These are phyloP conservation scores for Neurospora sp. DNA, from an alignment of 495 filamentous ascomycete genomes.

Conservation along the genomic window DNA sequence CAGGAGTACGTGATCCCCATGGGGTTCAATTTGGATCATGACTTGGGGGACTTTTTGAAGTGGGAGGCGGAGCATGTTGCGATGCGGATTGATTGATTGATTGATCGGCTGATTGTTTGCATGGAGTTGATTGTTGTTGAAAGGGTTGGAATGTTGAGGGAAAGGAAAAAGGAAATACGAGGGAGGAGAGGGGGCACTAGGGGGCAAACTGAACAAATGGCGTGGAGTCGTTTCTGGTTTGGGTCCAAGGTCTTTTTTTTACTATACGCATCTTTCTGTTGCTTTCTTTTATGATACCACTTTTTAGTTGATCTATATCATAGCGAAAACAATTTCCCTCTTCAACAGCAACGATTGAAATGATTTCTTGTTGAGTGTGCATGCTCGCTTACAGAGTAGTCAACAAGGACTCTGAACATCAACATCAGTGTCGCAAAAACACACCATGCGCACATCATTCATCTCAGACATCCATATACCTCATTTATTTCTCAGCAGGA, in stretches of 20 bases:
- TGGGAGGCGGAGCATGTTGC: conserved; percentile 37
- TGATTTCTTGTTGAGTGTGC: background rate
- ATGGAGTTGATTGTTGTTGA: background rate
- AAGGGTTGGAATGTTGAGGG: background rate
- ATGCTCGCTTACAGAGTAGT: too few species aligned
- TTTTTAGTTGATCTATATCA: background rate
- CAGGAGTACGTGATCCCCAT: conserved; percentile 39
- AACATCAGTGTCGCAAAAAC: background rate
- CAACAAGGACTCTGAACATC: background rate
- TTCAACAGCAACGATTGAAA: background rate
- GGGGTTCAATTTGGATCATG: conserved; percentile 45
- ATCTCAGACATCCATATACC: background rate
- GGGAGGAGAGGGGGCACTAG: background rate
- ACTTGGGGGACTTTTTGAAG: conserved; percentile 40
- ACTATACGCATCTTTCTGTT: background rate
- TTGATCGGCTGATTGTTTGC: background rate
- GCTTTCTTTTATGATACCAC: background rate
- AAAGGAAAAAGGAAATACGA: background rate
- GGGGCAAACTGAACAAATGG: background rate
- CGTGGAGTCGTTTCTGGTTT: background rate
- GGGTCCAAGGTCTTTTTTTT: background rate
- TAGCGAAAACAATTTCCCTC: background rate
- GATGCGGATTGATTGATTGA: background rate
- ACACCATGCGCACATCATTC: background rate
- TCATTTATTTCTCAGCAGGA: background rate